Percentiles rank a stretch among this genome's conserved stretches.
phyloP scores from a whole-genome alignment of 148 eudicot genomes.

The Chenopodium quinoa region DNA sequence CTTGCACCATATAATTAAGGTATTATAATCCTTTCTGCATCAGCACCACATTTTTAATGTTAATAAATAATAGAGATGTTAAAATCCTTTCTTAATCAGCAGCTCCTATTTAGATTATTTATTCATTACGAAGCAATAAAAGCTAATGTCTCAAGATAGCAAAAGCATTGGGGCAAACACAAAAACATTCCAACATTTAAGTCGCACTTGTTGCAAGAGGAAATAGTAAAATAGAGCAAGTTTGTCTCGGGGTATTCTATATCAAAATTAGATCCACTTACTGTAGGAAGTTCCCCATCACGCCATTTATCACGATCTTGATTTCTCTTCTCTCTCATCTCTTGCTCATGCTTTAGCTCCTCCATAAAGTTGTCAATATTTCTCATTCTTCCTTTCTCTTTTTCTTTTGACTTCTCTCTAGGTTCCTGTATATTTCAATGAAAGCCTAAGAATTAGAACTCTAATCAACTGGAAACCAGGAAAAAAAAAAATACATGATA shows the following conservation, averaged over 20 bases:
- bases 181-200: too few species aligned
- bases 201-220: too few species aligned
- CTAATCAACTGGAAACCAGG: neutral
- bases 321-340: slow-evolving; percentile 87
- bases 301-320: slow-evolving; percentile 78
- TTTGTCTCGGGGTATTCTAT: neutral
- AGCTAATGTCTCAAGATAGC: neutral
- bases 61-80: neutral
- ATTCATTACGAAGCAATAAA: neutral
- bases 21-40: neutral
- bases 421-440: slow-evolving; percentile 39
- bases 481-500: slow-evolving; percentile 16
- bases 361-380: slow-evolving; percentile 98
- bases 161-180: neutral
- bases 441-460: slow-evolving; percentile 17
- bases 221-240: too few species aligned
- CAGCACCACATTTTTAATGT: neutral
- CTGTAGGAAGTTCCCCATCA: slow-evolving; percentile 73
- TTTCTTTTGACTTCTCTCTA: slow-evolving; percentile 89
- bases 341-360: slow-evolving; percentile 92
- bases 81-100: neutral
- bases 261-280: slow-evolving; percentile 30
- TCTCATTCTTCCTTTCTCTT: slow-evolving; percentile 78
- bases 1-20: neutral
- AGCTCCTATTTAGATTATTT: neutral